Conservation (phyloP, 1,284 basidiomycete genomes). For the Pholiota adiposa region DNA sequence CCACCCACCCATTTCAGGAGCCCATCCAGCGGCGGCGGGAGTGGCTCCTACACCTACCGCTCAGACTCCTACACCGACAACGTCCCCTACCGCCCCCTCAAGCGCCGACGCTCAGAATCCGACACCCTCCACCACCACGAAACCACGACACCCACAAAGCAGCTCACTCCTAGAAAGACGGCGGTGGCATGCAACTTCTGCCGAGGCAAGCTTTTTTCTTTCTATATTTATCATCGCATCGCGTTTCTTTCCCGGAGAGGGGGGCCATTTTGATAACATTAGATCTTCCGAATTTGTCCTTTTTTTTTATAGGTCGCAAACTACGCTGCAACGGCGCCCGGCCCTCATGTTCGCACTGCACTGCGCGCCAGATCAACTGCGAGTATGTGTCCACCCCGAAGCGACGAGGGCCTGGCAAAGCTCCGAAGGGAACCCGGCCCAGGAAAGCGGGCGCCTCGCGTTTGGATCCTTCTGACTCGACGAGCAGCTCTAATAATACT, state of each 20-base stretch:
- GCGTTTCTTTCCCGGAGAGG: too few species aligned
- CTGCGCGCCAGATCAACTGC: conserved; percentile 51
- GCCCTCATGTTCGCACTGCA: conserved; percentile 65
- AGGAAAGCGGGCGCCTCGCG: conserved; percentile 33
- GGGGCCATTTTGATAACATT: not conserved
- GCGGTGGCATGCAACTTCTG: conserved; percentile 73
- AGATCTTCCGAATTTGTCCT: not conserved
- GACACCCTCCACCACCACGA: conserved; percentile 26
- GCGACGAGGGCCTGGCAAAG: conserved; percentile 73
- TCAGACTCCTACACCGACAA: conserved; percentile 18
- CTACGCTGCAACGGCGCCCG: conserved; percentile 68
- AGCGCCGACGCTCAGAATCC: conserved; percentile 29
- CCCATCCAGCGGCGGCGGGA: conserved; percentile 17
- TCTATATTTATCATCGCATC: conserved; percentile 4
- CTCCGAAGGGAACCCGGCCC: conserved; percentile 50
- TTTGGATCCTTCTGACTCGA: conserved; percentile 25
- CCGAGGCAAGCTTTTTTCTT: conserved; percentile 64
- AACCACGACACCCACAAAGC: conserved; percentile 24
- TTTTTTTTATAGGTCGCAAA: conserved; percentile 64
- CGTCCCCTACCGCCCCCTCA: conserved; percentile 8
- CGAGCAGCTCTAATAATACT: conserved; percentile 15
- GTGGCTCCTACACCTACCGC: conserved; percentile 4
- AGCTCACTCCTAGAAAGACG: conserved; percentile 50
- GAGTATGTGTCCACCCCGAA: conserved; percentile 56
- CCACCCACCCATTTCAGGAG: conserved; percentile 13